Evolutionary conservation across 1,284 basidiomycete genomes (phyloP).

Genomic region (Volvariella volvacea): DNA sequence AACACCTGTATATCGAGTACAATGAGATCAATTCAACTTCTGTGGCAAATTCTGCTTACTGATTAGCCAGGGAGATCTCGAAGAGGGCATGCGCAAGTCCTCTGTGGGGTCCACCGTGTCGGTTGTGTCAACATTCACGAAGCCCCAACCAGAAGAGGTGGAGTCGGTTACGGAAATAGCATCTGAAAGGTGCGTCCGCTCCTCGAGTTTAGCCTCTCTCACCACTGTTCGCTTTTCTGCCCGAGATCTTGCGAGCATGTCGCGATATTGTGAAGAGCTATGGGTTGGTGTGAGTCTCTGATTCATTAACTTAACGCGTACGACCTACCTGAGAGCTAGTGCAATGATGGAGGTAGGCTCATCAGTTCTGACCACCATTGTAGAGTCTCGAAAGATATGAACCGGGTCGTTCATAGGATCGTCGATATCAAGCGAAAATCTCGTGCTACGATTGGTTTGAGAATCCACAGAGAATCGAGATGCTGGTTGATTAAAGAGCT

Average conservation of each 20-base stretch:
- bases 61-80: slow-evolving; percentile 73
- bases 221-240: slow-evolving; percentile 60
- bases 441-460: neutral
- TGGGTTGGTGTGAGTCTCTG: slow-evolving; percentile 1
- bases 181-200: slow-evolving; percentile 81
- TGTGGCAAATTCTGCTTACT: slow-evolving; percentile 37
- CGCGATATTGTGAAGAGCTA: slow-evolving; percentile 84
- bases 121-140: slow-evolving; percentile 68
- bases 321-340: slow-evolving; percentile 77
- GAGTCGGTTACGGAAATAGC: slow-evolving; percentile 74
- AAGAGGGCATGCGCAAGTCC: slow-evolving; percentile 69
- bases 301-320: neutral
- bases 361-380: slow-evolving; percentile 93
- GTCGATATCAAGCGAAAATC: slow-evolving; percentile 48
- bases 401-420: slow-evolving; percentile 74
- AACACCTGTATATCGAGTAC: slow-evolving; percentile 49
- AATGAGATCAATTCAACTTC: neutral
- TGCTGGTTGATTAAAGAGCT: too few species aligned
- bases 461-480: neutral
- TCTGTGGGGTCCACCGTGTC: slow-evolving; percentile 68
- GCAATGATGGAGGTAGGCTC: slow-evolving; percentile 99
- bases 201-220: slow-evolving; percentile 60
- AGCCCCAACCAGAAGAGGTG: slow-evolving; percentile 66
- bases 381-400: slow-evolving; percentile 92
- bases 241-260: slow-evolving; percentile 72